Base-by-base conservation (phyloP, 2,329 filamentous ascomycete species). In the Seiridium cupressi region DNA sequence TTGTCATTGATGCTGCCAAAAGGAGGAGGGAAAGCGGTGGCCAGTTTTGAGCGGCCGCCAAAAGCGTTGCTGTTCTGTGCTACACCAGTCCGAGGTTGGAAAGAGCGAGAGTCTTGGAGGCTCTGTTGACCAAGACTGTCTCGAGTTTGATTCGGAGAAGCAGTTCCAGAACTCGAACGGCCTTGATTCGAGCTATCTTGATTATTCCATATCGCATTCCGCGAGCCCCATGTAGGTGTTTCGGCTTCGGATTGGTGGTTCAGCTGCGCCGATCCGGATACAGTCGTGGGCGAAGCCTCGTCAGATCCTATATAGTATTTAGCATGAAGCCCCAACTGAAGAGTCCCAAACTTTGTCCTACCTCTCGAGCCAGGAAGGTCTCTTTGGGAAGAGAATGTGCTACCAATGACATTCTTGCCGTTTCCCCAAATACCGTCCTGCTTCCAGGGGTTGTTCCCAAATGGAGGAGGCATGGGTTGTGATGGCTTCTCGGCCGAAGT, bases 241-340 rank as follows among this genome's bases (percentile, higher is more conserved):
- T 91, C 88, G 18, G 85, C 84, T 68, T 92, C 88, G 8, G 89
- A 90, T 47, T 87, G 85, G 49, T 85, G 81, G 61, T 90, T 81
- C 44, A 93, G 79, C 61, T 89, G 89, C 62, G 87, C 83, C 5
- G 89, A 91, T 54, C 89, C 90, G 3, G 86, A 87, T 68, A 88
- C 85, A 58, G 78, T 81, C 65, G 84, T 82, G 44, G 73, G 67
- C 36, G 77, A 77, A 32, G 71, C 64, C 51, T 79, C 76, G 42
- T 75, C 75, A 26, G 72, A 73, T 60, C 73, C 74, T 74, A 63
- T 59, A 62, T 9, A 57, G 47, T n/a, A 36, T 63, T 72, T 59
- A 72, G 67, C 18, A 26, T 26, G 18, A 26, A 26, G 18, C 18
- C 18, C 18, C 18, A 26, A 26, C 18, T 26, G 18, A 26, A 26